Evolutionary conservation across 2,329 filamentous ascomycete species (phyloP).

Genomic region (Graphiopsis chlorocephala): DNA sequence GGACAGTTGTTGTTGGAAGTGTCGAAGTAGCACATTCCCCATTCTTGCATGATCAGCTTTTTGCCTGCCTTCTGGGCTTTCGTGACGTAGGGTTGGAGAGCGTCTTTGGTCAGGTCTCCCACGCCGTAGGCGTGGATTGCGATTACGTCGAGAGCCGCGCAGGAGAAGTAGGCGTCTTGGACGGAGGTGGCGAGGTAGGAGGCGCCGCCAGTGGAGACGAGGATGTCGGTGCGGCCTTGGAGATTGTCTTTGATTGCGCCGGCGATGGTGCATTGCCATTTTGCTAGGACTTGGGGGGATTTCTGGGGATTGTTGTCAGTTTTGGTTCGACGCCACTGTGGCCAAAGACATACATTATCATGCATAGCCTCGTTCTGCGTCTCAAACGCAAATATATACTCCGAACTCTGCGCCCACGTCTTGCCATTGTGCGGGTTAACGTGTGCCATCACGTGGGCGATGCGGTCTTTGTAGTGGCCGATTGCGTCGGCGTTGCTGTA

Average conservation of each 20-base stretch:
- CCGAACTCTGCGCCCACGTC: constrained; percentile 16
- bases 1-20: constrained; percentile 31
- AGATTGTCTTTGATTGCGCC: constrained; percentile 18
- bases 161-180: constrained; percentile 18
- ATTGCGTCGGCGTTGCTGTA: constrained; percentile 14
- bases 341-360: constrained; percentile 6
- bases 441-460: constrained; percentile 18
- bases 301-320: neutral
- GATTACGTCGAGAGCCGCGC: constrained; percentile 26
- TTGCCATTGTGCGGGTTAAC: constrained; percentile 18
- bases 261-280: constrained; percentile 22
- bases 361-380: constrained; percentile 22
- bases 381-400: constrained; percentile 22
- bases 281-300: neutral
- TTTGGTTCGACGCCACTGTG: too few species aligned
- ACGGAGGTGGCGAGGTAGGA: constrained; percentile 17
- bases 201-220: constrained; percentile 21
- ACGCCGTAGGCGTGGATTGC: constrained; percentile 32
- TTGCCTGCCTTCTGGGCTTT: constrained; percentile 30
- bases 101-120: constrained; percentile 27
- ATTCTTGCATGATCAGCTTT: constrained; percentile 36
- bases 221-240: constrained; percentile 15
- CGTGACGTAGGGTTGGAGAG: constrained; percentile 26
- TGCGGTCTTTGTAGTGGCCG: constrained; percentile 16
- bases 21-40: constrained; percentile 33